Base-by-base conservation (phyloP, 202 grass and related monocot genomes). In the Bolboschoenoplectus hybrid region DNA sequence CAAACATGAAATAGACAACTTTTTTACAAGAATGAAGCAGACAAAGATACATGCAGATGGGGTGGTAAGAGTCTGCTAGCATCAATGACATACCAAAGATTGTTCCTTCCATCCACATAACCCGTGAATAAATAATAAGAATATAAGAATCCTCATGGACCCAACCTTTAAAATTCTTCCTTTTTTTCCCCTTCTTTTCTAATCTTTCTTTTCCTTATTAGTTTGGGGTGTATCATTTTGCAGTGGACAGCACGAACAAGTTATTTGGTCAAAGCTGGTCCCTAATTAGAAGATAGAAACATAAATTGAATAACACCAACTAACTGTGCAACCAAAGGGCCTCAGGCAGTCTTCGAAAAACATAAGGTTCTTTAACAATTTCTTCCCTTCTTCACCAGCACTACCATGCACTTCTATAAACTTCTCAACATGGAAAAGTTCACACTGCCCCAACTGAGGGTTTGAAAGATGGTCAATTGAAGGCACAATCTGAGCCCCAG, bases 311-410 rank as follows among this genome's bases (percentile, higher is more conserved):
- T 7, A 60, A 67, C 63, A 82, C 82, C 43, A 19, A 98, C 93
- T 95, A 92, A 98, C 96, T 56, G 96, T 98, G 86, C 89, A 98
- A 89, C 96, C 96, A 35, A 98, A 94, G 13, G 96, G 96, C 76
- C 92, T 98, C 63, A 93, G 91, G 64, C 96, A 98, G 19, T 94
- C 91, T 91, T 95, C 87, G 81, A 98, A 96, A 94, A 92, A 98
- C 96, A 98, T 96, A 84, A 98, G 94, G 9, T 90, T 95, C 86
- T 98, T 98, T 53, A 95, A 70, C 70, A 85, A 74, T 87, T 98
- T 95, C 85, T 91, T 98, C 49, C 93, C 93, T 76, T 82, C 89
- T 84, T 92, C 89, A 65, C 91, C 87, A 88, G 96, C 91, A 84
- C 90, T 92, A 43, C 90, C 96, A 83, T 94, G 90, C 85, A 94